Percentiles rank a stretch among this genome's conserved stretches.
Conservation (phyloP, 2,329 filamentous ascomycete species). For the Dactylonectria macrodidyma region DNA sequence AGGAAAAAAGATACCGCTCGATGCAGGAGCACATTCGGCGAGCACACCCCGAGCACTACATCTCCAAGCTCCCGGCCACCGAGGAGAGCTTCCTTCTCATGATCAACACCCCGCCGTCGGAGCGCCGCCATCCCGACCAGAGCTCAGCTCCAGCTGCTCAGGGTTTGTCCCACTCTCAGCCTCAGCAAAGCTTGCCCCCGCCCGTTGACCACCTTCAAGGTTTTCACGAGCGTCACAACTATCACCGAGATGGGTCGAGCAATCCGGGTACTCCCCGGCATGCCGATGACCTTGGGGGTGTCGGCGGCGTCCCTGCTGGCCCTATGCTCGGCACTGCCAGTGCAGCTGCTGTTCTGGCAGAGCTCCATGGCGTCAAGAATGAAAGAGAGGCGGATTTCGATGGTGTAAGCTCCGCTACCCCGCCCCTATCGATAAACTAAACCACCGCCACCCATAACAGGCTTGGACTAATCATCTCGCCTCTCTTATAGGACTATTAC, state of each 20-base stretch:
- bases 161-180: constrained; percentile 48
- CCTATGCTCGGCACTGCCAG: constrained; percentile 72
- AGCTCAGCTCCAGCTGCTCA: constrained; percentile 51
- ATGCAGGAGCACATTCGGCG: constrained; percentile 99
- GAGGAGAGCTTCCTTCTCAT: constrained; percentile 98
- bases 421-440: constrained; percentile 48
- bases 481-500: constrained; percentile 70
- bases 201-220: constrained; percentile 45
- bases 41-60: constrained; percentile 97
- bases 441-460: constrained; percentile 21
- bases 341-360: constrained; percentile 88
- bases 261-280: constrained; percentile 78
- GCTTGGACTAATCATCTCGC: constrained; percentile 36
- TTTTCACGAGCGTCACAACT: constrained; percentile 66
- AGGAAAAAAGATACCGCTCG: constrained; percentile 97
- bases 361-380: constrained; percentile 83
- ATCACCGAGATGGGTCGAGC: constrained; percentile 76
- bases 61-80: constrained; percentile 96
- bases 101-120: constrained; percentile 90
- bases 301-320: constrained; percentile 52
- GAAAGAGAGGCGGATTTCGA: constrained; percentile 86
- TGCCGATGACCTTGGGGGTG: constrained; percentile 77
- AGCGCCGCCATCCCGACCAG: constrained; percentile 68
- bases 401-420: constrained; percentile 68
- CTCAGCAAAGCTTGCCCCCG: constrained; percentile 33